Evolutionary conservation across 495 filamentous ascomycete species (phyloP), one percentile per base, ranked within the genome.

Genomic region (Acidiella bohemica): DNA sequence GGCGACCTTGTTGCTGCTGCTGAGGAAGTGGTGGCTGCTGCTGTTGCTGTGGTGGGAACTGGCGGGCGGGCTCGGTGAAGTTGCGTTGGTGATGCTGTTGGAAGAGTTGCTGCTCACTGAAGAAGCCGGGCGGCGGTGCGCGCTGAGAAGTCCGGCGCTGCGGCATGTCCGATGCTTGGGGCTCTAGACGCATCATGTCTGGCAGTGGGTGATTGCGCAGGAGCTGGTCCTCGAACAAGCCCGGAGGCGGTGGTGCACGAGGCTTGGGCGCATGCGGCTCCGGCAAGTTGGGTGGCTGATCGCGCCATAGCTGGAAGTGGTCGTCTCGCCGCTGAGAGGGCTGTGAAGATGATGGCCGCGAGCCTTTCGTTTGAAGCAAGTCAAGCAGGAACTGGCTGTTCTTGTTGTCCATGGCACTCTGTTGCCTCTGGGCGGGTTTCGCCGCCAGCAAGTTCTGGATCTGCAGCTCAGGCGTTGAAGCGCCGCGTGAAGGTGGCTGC

Each of bases 361-460:
- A 21, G 33, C 53, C 17, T 44, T 56, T 53, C n/a, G 29, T 32
- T 33, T 59, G 54, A 40, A 61, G 53, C 14, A 61, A 53, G 27
- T 37, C 50, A 7, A 61, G 50, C 24, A 61, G 39, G 34, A 59
- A 61, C 22, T 57, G 39, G 35, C 54, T 50, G 31, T 58, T 55
- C 54, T 49, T 56, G 53, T 48, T 59, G 51, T 50, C 46, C 10
- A n/a, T n/a, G 7, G 25, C 8, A 5, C 21, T 24, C 31, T 45
- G 37, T 18, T 37, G 29, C 13, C 32, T n/a, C 22, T 30, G 42
- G 17, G 32, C 37, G 14, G 31, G 46, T 28, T 35, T 35, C 17
- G 41, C 19, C 9, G 47, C 47, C 14, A 51, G 37, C 23, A 51
- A 24, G 20, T 51, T 32, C 17, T 51, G 36, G 14, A 51, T 46